Base-by-base conservation (phyloP, 129 eudicot species). In the Solidago caesia region DNA sequence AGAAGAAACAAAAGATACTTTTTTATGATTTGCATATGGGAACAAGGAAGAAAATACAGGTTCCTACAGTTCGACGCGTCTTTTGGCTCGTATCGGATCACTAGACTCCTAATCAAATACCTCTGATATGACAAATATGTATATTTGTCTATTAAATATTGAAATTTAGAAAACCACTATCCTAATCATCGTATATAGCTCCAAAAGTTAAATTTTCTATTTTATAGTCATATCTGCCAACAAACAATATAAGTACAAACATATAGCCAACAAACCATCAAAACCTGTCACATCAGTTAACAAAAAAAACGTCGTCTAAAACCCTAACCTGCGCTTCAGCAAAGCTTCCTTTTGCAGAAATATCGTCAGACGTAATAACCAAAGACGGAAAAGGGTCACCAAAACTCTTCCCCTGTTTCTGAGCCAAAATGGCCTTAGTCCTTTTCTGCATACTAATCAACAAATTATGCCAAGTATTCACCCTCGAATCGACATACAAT, bases 401-500 rank as follows among this genome's bases (percentile, higher is more conserved):
- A 9, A 67, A 39, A 16, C 77, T 66, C 81, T 70, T 83, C 71
- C 97, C 99, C 57, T 95, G 85, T 8, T 82, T 78, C 70, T 77
- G 78, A 1, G 94, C 99, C 77, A 95, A 74, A 80, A 95, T 67
- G 56, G 82, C 96, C 71, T 87, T 95, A 2, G 97, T 87, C 84
- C 86, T 88, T 77, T 95, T 95, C 84, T 95, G 96, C 97, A 95
- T 88, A 61, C 96, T 87, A 48, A 91, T 65, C 94, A 95, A 82
- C 84, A 95, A 96, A 84, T 95, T 95, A 79, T 87, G 85, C 99
- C 99, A 95, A 49, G 96, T 91, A 81, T 95, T 95, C 44, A 64
- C 87, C 85, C 99, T 85, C 15, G 90, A 85, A 53, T 61, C 85
- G 57, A 56, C 61, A 68, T 72, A 85, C 87, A 94, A 33, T 43